A percentile compares a stretch with the other conserved stretches of the same genome.
phyloP scores from a whole-genome alignment of 2,329 filamentous ascomycete species.

The Diaporthe batatas region DNA sequence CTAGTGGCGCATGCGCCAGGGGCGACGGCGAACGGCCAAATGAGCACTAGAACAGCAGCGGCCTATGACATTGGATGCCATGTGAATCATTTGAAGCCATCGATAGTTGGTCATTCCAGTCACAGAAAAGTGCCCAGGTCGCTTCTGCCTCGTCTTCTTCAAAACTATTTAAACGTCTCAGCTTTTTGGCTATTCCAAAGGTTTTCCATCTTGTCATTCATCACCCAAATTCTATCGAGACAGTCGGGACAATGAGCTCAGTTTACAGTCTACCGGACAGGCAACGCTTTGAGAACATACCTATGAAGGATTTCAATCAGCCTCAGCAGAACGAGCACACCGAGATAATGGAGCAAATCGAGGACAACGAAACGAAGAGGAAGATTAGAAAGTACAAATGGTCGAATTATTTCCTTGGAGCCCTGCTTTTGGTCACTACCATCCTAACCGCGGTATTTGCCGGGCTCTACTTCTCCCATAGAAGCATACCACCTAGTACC shows the following conservation, averaged over 20 bases:
- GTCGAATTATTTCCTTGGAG: neutral
- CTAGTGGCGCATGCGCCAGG: neutral
- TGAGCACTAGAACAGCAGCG: no score
- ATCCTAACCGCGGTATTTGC: neutral
- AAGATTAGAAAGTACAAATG: neutral
- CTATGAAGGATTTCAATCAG: slow-evolving; percentile 2
- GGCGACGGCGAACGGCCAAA: neutral
- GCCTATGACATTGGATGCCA: neutral
- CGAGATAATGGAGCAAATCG: neutral
- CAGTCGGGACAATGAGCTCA: neutral
- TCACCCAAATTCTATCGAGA: neutral
- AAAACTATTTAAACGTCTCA: neutral
- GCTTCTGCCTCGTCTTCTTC: neutral
- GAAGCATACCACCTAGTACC: neutral
- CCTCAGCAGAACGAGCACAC: neutral
- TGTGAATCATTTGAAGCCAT: neutral
- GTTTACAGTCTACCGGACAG: slow-evolving; percentile 1
- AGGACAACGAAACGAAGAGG: slow-evolving; percentile 13
- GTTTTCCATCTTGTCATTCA: neutral
- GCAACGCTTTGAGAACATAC: neutral
- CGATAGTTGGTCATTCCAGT: neutral
- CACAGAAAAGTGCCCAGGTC: neutral
- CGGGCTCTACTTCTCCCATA: neutral
- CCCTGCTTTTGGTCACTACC: neutral
- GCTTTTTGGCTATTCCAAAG: neutral